phyloP scores from a whole-genome alignment of 106 monocot genomes.

The Dioscorea dumetorum region DNA sequence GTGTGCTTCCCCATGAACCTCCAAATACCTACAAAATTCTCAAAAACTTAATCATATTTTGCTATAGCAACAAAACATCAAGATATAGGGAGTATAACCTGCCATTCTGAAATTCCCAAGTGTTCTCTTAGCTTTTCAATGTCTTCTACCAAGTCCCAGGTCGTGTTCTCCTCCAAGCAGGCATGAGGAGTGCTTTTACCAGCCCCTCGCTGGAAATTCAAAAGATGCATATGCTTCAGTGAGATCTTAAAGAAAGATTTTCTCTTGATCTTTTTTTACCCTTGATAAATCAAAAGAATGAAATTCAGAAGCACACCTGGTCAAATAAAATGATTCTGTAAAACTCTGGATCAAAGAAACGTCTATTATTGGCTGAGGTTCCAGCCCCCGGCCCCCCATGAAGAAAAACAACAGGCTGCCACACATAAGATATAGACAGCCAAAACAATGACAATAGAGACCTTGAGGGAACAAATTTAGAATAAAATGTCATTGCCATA shows the following conservation, averaged over 20 bases:
- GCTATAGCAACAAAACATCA: not conserved
- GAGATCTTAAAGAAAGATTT: not conserved
- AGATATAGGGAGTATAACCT: conserved; percentile 30
- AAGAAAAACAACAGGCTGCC: conserved; percentile 92
- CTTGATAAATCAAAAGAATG: not conserved
- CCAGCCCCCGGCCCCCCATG: conserved; percentile 99
- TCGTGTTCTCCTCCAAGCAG: conserved; percentile 94
- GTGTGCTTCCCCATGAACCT: conserved; percentile 98
- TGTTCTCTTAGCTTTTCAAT: conserved; percentile 88
- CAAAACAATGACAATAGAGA: no score
- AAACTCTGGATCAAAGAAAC: conserved; percentile 91
- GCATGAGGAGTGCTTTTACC: conserved; percentile 98
- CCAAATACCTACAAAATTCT: conserved; percentile 73
- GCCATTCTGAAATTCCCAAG: conserved; percentile 93
- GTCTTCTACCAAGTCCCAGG: conserved; percentile 93
- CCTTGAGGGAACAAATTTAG: no score
- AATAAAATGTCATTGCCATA: no score
- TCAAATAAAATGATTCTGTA: conserved; percentile 95
- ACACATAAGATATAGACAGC: not conserved
- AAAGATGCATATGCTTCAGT: not conserved
- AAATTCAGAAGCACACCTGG: conserved; percentile 40
- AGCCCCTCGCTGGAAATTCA: conserved; percentile 69
- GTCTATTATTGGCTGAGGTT: conserved; percentile 70
- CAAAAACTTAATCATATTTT: not conserved
- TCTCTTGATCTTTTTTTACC: no score